Evolutionary conservation across 805 yeast species (phyloP).

Genomic region (Candida piceae): DNA sequence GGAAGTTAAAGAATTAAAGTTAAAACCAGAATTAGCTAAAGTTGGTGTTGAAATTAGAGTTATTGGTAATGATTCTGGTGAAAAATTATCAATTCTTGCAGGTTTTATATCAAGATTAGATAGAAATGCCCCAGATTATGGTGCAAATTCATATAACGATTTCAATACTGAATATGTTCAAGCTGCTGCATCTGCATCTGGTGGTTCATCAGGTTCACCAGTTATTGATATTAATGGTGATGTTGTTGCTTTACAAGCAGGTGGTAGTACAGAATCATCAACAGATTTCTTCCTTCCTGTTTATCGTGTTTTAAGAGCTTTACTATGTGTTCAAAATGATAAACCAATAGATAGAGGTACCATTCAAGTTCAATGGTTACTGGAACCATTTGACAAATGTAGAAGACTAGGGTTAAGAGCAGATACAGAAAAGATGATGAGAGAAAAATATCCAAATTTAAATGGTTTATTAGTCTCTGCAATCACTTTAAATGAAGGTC

Average conservation of each 20-base stretch:
- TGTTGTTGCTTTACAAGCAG: constrained; percentile 91
- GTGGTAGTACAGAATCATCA: constrained; percentile 87
- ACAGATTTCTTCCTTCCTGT: constrained; percentile 91
- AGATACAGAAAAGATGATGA: constrained; percentile 66
- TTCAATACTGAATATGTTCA: constrained; percentile 92
- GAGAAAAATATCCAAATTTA: constrained; percentile 63
- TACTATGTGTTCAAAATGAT: constrained; percentile 59
- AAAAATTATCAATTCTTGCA: constrained; percentile 79
- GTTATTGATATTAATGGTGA: constrained; percentile 86
- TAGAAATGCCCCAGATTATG: constrained; percentile 93
- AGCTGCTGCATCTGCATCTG: constrained; percentile 94
- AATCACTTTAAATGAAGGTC: constrained; percentile 78
- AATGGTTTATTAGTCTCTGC: constrained; percentile 84
- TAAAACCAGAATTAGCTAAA: constrained; percentile 77
- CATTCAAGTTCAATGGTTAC: constrained; percentile 83
- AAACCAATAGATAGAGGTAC: constrained; percentile 78
- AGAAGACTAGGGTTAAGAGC: constrained; percentile 75
- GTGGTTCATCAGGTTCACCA: constrained; percentile 95
- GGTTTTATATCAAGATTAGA: constrained; percentile 84
- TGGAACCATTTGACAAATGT: constrained; percentile 88
- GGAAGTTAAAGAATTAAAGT: constrained; percentile 57
- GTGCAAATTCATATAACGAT: constrained; percentile 81
- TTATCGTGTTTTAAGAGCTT: constrained; percentile 76
- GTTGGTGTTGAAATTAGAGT: constrained; percentile 94
- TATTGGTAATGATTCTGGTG: constrained; percentile 96